These are phyloP conservation scores for Talaromyces sp. DNA, from an alignment of 2,329 filamentous ascomycete species.

Conservation along the genomic window DNA sequence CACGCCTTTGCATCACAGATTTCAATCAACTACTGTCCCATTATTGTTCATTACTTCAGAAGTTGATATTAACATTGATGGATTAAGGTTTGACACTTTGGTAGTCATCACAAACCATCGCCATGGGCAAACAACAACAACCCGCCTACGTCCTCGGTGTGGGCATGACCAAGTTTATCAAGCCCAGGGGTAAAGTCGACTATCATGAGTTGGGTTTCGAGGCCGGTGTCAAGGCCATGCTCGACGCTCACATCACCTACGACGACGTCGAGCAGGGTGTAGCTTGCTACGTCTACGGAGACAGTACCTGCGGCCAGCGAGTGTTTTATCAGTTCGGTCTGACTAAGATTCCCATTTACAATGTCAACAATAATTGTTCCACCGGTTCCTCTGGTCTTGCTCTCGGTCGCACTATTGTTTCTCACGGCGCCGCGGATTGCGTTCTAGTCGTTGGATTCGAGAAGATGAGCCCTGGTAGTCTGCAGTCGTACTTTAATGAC, in stretches of 20 bases:
- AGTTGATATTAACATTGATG: not conserved
- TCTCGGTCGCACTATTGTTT: conserved; percentile 76
- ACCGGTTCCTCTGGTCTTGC: conserved; percentile 89
- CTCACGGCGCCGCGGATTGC: conserved; percentile 77
- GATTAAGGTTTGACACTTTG: not conserved
- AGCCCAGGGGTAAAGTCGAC: conserved; percentile 87
- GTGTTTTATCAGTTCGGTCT: conserved; percentile 99
- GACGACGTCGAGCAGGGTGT: conserved; percentile 93
- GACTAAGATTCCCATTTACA: conserved; percentile 93
- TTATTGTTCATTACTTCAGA: too few species aligned
- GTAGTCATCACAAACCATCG: conserved; percentile 20
- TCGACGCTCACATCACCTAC: conserved; percentile 77
- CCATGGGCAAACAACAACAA: conserved; percentile 49
- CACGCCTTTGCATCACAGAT: not conserved
- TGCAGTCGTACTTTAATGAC: conserved; percentile 82
- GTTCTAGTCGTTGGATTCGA: conserved; percentile 92
- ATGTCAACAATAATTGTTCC: conserved; percentile 98
- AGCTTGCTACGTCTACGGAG: conserved; percentile 97
- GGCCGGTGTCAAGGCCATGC: conserved; percentile 81
- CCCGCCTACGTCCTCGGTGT: conserved; percentile 88
- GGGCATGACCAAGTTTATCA: conserved; percentile 99
- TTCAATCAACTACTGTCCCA: not conserved
- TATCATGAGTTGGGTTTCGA: conserved; percentile 94
- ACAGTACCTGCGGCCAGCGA: conserved; percentile 89
- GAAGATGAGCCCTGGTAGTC: conserved; percentile 93